Base-by-base conservation (phyloP, 768 basidiomycete species). In the Termitomyces sp. region DNA sequence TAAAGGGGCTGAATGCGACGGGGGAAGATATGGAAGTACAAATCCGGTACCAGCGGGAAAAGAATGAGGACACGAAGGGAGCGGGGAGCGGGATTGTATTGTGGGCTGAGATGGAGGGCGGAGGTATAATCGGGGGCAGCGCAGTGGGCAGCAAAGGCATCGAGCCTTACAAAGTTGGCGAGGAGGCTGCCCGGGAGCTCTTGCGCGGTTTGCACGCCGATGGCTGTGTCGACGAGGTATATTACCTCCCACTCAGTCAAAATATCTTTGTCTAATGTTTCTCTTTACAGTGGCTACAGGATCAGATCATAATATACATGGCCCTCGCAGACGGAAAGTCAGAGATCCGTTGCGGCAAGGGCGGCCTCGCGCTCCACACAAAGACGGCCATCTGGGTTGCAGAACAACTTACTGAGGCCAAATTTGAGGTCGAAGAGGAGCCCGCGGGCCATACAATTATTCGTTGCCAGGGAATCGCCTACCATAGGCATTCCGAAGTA, bases 251-350 rank as follows among this genome's bases (percentile, higher is more conserved):
- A 19, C 28, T 10, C 33, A 15, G 19, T 33, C 31, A 41, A 30
- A 9, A 30, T 3, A 23, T 28, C 23, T 30, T 15, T 5, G 21
- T 53, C 43, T 28, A 46, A 48, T 15, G 42, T 42, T 21, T 9
- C 14, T 43, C 30, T 26, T 50, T 26, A 49, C 49, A 76, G 73
- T 75, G 73, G 72, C 61, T 77, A 17, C 75, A 89, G 75, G 90
- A 92, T 67, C 89, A 91, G 64, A 84, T 91, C 19, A 82, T 91
- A 46, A 79, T 91, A 38, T 85, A 89, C 64, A 81, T 91, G 71
- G 87, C 87, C 9, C 74, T 91, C 17, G 87, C 89, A 9, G 68
- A 83, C 49, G 87, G 87, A 4, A 76, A 62, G 26, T 90, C 87
- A 11, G 73, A 72, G 52, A 73, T 91, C 28, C 75, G 73, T 46